Conservation (phyloP, 2,329 filamentous ascomycete genomes). For the Trichoderma gracile region DNA sequence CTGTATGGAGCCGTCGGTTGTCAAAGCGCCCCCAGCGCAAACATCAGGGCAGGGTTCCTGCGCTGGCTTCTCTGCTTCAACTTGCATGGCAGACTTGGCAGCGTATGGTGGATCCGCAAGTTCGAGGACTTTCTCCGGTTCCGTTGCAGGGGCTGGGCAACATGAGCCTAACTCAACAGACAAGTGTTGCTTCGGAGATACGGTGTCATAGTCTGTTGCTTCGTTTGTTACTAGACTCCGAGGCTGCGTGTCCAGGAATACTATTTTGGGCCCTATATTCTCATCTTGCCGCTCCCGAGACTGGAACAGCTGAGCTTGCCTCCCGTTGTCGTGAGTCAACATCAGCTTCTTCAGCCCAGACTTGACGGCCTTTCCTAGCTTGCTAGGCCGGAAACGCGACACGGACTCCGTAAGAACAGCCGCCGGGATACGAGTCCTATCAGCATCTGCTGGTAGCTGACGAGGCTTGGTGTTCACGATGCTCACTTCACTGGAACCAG, state of each 20-base stretch:
- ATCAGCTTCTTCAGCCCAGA: constrained; percentile 27
- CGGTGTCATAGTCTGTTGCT: background rate
- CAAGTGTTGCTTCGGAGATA: background rate
- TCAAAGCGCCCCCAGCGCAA: constrained; percentile 26
- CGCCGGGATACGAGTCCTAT: background rate
- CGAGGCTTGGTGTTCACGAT: constrained; percentile 11
- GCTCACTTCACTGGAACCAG: constrained; percentile 35
- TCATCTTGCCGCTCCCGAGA: background rate
- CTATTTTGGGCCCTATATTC: background rate
- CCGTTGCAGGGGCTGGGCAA: background rate
- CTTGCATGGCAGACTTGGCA: background rate
- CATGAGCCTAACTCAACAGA: background rate
- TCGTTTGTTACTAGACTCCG: background rate
- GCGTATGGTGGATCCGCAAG: background rate
- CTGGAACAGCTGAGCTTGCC: background rate
- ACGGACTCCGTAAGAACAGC: constrained; percentile 10
- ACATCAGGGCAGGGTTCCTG: background rate
- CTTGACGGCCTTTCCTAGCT: constrained; percentile 35
- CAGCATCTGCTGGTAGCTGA: constrained; percentile 20
- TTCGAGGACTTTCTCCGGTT: background rate
- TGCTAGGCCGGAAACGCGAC: constrained; percentile 35
- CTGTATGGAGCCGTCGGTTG: constrained; percentile 31
- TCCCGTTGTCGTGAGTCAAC: background rate
- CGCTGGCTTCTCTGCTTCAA: background rate
- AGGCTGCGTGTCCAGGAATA: background rate